Base-by-base conservation (phyloP, 805 yeast genomes). In the Wickerhamomyces sydowiorum region DNA sequence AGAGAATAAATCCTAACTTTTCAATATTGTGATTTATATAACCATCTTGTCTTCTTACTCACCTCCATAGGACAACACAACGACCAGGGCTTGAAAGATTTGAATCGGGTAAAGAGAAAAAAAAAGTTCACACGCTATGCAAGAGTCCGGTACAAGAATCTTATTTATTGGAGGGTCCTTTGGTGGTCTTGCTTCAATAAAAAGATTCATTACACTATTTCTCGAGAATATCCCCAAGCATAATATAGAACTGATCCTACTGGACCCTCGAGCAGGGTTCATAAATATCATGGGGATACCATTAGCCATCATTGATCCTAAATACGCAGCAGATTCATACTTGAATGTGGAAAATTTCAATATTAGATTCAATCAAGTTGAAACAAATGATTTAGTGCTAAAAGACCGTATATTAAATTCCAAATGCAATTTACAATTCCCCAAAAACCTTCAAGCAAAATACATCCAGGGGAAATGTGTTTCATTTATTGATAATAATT, bases 241-340 rank as follows among this genome's bases (percentile, higher is more conserved):
- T 7, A 32, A 41, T 17, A 41, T 60, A 6, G 60, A 65, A n/a
- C 52, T 65, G 15, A 52, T 53, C 1, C 37, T 69, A n/a, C 49
- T 68, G 2, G 73, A 69, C 35, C 70, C 72, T 13, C 56, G 67
- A 39, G 61, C 64, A 2, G 74, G 74, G 7, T 64, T 67, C 41
- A 54, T 69, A 42, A 69, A 69, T 44, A 45, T 66, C 4, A 49
- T 67, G 42, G 73, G 71, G 1, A 56, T 66, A 9, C 73, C 73
- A 9, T 51, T 61, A 13, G 59, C 69, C 5, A 54, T 69, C 17
- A 55, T 66, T 36, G 66, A 65, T 44, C 48, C 53, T 0, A 59
- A 63, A n/a, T 66, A 65, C 51, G 72, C 72, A 23, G 50, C 48
- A 23, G 47, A 52, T 4, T 57, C 65, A 20, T 68, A 56, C 36